phyloP scores from a whole-genome alignment of 805 yeast species.

The Candida andamanensis region DNA sequence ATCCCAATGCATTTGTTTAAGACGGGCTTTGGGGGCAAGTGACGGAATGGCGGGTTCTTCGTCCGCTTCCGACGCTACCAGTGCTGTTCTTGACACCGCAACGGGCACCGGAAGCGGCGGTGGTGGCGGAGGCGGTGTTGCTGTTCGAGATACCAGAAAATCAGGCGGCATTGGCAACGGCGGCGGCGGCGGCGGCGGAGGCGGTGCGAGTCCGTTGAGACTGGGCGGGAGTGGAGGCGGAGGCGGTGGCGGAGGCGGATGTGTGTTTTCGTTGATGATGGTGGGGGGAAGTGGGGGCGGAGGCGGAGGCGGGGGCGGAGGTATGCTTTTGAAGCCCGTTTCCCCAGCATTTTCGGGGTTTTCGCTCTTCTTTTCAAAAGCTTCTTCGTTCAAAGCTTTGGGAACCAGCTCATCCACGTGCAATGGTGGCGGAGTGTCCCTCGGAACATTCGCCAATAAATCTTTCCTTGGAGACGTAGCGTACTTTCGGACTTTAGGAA shows the following conservation, averaged over 20 bases:
- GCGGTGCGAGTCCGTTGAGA: constrained; percentile 1
- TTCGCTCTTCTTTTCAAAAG: too few relatives aligned
- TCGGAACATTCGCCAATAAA: too few relatives aligned
- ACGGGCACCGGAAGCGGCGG: constrained; percentile 1
- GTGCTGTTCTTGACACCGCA: too few relatives aligned
- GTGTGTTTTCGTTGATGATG: constrained; percentile 5
- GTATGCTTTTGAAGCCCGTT: not conserved
- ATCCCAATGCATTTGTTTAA: constrained; percentile 97
- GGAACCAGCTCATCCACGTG: too few relatives aligned
- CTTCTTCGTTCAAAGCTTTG: too few relatives aligned
- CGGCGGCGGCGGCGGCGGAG: constrained; percentile 16
- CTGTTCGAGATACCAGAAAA: not conserved
- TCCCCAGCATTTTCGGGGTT: too few relatives aligned
- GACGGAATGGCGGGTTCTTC: constrained; percentile 10
- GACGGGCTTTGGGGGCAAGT: constrained; percentile 62
- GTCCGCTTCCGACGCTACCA: too few relatives aligned
- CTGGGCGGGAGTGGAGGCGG: constrained; percentile 17
- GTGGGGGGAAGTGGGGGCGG: constrained; percentile 5
- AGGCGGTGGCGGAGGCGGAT: constrained; percentile 17
- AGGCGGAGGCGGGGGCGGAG: constrained; percentile 5
- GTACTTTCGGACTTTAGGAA: too few relatives aligned
- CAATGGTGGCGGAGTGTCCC: too few relatives aligned
- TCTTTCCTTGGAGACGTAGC: too few relatives aligned
- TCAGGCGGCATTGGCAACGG: constrained; percentile 14
- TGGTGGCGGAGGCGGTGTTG: constrained; percentile 3